Evolutionary conservation across 2,329 filamentous ascomycete species (phyloP).

Genomic region (Colletotrichum chrysophilum): DNA sequence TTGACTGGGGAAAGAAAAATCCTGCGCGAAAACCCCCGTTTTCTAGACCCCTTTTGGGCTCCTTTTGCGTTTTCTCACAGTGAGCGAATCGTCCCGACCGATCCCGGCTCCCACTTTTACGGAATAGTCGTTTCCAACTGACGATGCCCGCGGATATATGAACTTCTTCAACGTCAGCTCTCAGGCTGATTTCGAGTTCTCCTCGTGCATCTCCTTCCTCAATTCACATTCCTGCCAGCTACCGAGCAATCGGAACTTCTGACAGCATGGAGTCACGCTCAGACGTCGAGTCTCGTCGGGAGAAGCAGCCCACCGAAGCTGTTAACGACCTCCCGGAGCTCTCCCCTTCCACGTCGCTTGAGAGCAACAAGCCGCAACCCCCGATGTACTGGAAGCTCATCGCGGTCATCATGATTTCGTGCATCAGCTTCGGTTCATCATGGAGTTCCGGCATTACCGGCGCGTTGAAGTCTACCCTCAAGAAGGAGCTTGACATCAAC

Average conservation of each 20-base stretch:
- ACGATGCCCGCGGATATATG: not conserved
- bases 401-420: conserved; percentile 53
- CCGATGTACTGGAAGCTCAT: conserved; percentile 25
- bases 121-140: not conserved
- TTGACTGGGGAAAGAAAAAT: not conserved
- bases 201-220: not conserved
- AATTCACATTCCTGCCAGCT: not conserved
- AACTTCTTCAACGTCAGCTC: not conserved
- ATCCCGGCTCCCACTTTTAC: not conserved
- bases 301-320: conserved; percentile 1
- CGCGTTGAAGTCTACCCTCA: conserved; percentile 66
- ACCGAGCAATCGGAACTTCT: not conserved
- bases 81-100: not conserved
- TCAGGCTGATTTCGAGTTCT: not conserved
- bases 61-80: not conserved
- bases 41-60: not conserved
- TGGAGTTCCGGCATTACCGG: conserved; percentile 67
- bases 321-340: conserved; percentile 2
- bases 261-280: not conserved
- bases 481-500: conserved; percentile 64
- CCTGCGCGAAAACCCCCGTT: not conserved
- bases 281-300: conserved; percentile 5
- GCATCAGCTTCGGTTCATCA: conserved; percentile 63
- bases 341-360: not conserved
- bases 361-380: not conserved